phyloP scores from a whole-genome alignment of 352 stramenopile species.

The Phytopythium litorale region DNA sequence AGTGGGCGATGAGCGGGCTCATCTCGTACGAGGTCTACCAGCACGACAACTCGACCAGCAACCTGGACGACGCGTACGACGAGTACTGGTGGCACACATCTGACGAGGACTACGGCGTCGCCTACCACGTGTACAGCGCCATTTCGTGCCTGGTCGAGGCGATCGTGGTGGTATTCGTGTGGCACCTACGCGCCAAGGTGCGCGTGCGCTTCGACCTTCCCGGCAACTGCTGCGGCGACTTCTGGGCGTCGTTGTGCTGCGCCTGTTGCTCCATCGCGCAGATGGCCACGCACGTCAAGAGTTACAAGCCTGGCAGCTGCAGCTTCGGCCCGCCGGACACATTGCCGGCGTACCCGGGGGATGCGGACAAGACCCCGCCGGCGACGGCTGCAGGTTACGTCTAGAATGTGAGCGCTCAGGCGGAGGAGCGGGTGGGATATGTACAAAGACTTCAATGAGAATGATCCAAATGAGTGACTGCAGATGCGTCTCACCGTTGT shows the following conservation, averaged over 20 bases:
- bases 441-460: too few relatives aligned
- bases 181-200: slow-evolving; percentile 35
- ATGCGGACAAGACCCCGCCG: slow-evolving; percentile 3
- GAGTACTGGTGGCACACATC: slow-evolving; percentile 9
- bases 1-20: slow-evolving; percentile 18
- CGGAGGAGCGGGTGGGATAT: neutral
- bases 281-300: slow-evolving; percentile 37
- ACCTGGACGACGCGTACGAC: slow-evolving; percentile 13
- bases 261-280: slow-evolving; percentile 28
- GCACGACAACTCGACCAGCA: slow-evolving; percentile 11
- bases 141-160: slow-evolving; percentile 20
- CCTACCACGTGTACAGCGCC: slow-evolving; percentile 16
- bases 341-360: slow-evolving; percentile 15
- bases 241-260: slow-evolving; percentile 21
- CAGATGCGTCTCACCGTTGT: too few relatives aligned
- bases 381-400: neutral
- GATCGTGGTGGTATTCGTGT: slow-evolving; percentile 27
- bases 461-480: too few relatives aligned
- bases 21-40: slow-evolving; percentile 11
- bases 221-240: slow-evolving; percentile 19
- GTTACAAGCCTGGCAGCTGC: slow-evolving; percentile 30
- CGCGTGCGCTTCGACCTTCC: slow-evolving; percentile 38
- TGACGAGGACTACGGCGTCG: neutral
- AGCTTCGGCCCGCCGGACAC: slow-evolving; percentile 20
- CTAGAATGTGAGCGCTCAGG: neutral